Base-by-base conservation (phyloP, 2,329 filamentous ascomycete species). In the Fusarium tricinctum region DNA sequence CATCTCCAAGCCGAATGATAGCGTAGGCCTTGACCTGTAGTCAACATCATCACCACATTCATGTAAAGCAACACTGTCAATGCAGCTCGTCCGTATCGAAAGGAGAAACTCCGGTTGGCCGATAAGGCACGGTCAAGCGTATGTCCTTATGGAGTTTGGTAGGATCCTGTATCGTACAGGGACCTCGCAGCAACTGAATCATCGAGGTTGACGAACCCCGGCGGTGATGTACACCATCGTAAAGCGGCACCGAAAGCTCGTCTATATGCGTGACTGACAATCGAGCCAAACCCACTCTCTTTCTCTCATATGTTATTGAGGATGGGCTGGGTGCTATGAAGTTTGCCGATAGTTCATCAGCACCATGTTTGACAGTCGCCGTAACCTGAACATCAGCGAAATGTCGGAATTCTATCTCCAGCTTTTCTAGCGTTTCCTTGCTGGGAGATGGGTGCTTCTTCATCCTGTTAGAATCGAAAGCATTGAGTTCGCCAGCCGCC, bases 391-490 rank as follows among this genome's bases (percentile, higher is more conserved):
- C 56, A 23, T 66, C 61, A 12, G 70, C 68, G 49, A 80, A 81
- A 20, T 73, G 71, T 52, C 74, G 75, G 19, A 83, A 76, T 3
- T 77, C 78, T 32, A 64, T 58, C 48, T 79, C 78, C 23, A 83
- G 71, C n/a, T 77, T 71, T 48, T 81, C 77, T 22, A 83, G 70
- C 12, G 77, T 78, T 30, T 75, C 73, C 58, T 82, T 82, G 72
- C 78, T 82, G 4, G 82, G 81, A 4, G 81, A 83, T 8, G 81
- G 82, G 39, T 83, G 81, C 57, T 83, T 83, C 74, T 83, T 83
- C 17, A 74, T 70, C 40, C 65, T 64, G 44, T 72, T 69, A 40
- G 51, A 35, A 20, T 42, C 50, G 9, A 32, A 38, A 14, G 55
- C 15, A 13, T 68, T 14, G 3, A 49, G 43, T 8, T 32, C 46